Evolutionary conservation across 192 early-diverging fungal genomes (phyloP), one percentile per base, ranked within the genome.

Genomic region (Radiomyces spectabilis): DNA sequence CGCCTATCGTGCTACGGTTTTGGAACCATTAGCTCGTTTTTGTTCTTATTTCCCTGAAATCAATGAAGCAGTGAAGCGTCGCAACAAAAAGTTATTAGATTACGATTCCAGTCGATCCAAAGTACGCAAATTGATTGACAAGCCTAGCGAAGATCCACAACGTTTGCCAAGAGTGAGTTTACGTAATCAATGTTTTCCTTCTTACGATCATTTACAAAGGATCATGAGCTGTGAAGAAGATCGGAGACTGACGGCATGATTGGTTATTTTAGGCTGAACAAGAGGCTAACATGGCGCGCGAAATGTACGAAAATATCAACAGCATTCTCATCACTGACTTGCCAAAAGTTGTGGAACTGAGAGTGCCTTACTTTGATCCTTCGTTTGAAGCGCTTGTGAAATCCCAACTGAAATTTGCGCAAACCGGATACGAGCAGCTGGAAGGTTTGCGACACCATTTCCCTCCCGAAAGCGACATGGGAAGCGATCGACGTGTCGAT

Each of bases 341-440:
- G 34, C 97, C 97, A 9, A 86, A 86, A 63, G 79, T 98, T 0
- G 84, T 99, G 40, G 89, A 91, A 38, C 61, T 91, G 21, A 73
- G 94, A 27, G 85, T 97, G 0, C 87, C 89, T 3, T 94, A 93
- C 55, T 68, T 97, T 41, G 92, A 97, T 25, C 97, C 97, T 2
- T 91, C 90, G 18, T 95, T 99, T 60, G 94, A 97, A 61, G 95
- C 94, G 6, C 71, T 99, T 24, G 87, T 97, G 47, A 94, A 95
- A 71, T 78, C 86, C 13, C 95, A 99, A 65, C 65, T 95, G n/a
- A 77, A 81, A 52, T 97, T 97, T 74, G 88, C 89, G 50, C 87
- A 87, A 63, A 79, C 82, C 34, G 88, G 89, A 42, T 83, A 84
- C 46, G 75, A 85, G 25, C 79, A 82, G 52, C 76, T 98, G 57